Conservation (phyloP, 1,284 basidiomycete species). For the Cutaneotrichosporon sp. region DNA sequence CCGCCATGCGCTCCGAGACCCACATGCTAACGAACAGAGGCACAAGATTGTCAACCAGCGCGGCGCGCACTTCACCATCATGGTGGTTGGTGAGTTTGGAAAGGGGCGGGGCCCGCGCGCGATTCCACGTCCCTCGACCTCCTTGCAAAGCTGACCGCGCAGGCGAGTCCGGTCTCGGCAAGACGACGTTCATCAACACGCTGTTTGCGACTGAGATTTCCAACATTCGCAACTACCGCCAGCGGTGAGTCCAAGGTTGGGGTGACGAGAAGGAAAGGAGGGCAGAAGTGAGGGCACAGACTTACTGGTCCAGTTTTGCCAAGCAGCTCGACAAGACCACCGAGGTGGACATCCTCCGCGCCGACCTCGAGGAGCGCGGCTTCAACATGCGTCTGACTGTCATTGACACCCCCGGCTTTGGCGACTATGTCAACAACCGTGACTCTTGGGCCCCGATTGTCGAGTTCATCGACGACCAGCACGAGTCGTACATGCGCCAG, state of each 20-base stretch:
- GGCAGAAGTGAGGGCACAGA: not conserved
- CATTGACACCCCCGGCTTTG: slow-evolving; percentile 97
- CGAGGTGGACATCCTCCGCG: slow-evolving; percentile 94
- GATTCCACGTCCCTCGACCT: not conserved
- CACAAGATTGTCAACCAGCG: slow-evolving; percentile 96
- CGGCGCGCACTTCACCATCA: slow-evolving; percentile 96
- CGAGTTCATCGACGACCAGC: slow-evolving; percentile 99
- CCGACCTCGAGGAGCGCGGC: slow-evolving; percentile 95
- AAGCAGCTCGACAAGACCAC: slow-evolving; percentile 99
- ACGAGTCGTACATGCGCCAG: slow-evolving; percentile 98
- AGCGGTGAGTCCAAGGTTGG: slow-evolving; percentile 47
- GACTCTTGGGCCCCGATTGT: slow-evolving; percentile 98
- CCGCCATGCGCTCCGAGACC: slow-evolving; percentile 1
- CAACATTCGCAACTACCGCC: slow-evolving; percentile 81
- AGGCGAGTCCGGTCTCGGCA: slow-evolving; percentile 93
- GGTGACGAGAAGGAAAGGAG: not conserved
- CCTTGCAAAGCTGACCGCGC: slow-evolving; percentile 8
- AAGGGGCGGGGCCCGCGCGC: not conserved
- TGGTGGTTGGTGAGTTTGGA: slow-evolving; percentile 84
- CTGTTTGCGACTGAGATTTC: slow-evolving; percentile 98
- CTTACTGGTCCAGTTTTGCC: slow-evolving; percentile 66
- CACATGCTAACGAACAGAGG: slow-evolving; percentile 55
- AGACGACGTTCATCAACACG: slow-evolving; percentile 96
- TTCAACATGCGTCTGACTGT: slow-evolving; percentile 99
- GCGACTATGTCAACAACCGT: slow-evolving; percentile 99